A percentile compares a stretch with the other conserved stretches of the same genome.
Conservation (phyloP, 1,284 basidiomycete species). For the Sparassis latifolia region DNA sequence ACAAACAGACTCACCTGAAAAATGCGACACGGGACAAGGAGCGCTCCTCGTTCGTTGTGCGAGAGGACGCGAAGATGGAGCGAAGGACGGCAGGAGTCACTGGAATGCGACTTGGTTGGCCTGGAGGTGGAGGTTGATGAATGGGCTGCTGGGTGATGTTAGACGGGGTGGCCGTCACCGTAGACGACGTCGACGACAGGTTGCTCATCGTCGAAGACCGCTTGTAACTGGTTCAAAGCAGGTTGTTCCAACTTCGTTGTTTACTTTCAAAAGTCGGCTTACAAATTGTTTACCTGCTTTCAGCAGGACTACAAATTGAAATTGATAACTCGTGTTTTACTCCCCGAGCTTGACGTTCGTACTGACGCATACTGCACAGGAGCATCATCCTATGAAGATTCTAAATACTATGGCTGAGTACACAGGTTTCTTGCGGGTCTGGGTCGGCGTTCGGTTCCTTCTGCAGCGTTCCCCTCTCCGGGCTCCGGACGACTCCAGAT, state of each 20-base stretch:
- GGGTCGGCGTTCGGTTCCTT: no score
- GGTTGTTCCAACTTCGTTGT: no score
- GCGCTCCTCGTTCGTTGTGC: constrained; percentile 71
- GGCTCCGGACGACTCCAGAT: no score
- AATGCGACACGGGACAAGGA: constrained; percentile 77
- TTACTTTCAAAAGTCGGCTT: no score
- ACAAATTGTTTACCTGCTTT: no score
- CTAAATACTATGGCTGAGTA: no score
- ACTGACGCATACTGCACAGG: not conserved
- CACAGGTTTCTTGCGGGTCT: no score
- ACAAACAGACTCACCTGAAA: constrained; percentile 52
- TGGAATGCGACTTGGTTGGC: constrained; percentile 53
- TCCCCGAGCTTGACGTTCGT: not conserved
- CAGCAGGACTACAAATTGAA: no score
- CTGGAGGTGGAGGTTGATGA: constrained; percentile 10
- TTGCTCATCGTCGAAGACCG: constrained; percentile 15
- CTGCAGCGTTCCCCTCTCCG: no score
- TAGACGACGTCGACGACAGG: constrained; percentile 20
- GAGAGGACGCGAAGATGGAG: constrained; percentile 77
- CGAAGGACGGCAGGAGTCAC: constrained; percentile 74
- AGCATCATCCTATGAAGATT: no score
- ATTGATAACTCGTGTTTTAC: not conserved
- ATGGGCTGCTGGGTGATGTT: constrained; percentile 17
- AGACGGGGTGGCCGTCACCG: constrained; percentile 18
- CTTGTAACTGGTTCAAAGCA: not conserved